Conservation (phyloP, 768 basidiomycete species). For the Candolleomyces efflorescens region DNA sequence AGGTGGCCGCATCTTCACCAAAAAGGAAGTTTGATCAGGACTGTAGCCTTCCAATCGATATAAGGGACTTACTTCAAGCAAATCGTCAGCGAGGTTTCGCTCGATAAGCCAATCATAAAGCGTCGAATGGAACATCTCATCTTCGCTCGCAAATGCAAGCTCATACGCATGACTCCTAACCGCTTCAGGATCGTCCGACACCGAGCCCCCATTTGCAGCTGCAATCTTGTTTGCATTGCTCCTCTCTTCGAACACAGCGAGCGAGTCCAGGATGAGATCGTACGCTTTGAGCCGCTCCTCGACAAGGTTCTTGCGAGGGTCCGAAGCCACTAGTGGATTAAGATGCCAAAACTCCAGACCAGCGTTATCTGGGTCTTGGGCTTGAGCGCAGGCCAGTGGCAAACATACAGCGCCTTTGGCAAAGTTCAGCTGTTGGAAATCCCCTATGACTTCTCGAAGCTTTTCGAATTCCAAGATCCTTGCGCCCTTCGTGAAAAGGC, state of each 20-base stretch:
- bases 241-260: constrained; percentile 75
- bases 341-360: constrained; percentile 76
- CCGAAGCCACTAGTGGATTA: constrained; percentile 44
- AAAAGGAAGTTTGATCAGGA: constrained; percentile 1
- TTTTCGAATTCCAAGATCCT: constrained; percentile 80
- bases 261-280: constrained; percentile 75
- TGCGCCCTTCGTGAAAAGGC: constrained; percentile 86
- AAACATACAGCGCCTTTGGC: constrained; percentile 85
- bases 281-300: constrained; percentile 73
- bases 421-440: constrained; percentile 82
- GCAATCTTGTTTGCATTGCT: constrained; percentile 26
- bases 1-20: constrained; percentile 68
- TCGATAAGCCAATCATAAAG: constrained; percentile 93
- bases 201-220: constrained; percentile 18
- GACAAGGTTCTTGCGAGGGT: constrained; percentile 53
- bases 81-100: constrained; percentile 76
- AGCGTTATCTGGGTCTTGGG: constrained; percentile 70
- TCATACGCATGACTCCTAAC: constrained; percentile 85
- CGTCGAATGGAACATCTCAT: constrained; percentile 91
- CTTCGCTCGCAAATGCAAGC: constrained; percentile 77
- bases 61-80: constrained; percentile 70
- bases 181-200: constrained; percentile 55
- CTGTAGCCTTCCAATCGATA: neutral
- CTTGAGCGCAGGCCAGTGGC: constrained; percentile 77
- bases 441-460: constrained; percentile 80